These are phyloP conservation scores for Ramaria sp. DNA, from an alignment of 768 basidiomycete genomes.

Conservation along the genomic window DNA sequence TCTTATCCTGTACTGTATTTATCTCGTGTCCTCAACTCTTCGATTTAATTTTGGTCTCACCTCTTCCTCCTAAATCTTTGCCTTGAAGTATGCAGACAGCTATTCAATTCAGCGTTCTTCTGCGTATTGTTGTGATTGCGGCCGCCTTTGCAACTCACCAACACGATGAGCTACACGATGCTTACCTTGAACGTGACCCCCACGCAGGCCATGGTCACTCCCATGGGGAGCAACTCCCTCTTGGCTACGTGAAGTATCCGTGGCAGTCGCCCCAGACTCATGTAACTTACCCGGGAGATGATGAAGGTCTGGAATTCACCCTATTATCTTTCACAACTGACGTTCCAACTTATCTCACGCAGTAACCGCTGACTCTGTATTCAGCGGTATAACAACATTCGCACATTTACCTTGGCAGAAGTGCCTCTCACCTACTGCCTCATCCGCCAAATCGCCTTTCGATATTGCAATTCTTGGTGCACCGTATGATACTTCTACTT, in stretches of 20 bases:
- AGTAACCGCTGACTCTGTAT: conserved; percentile 72
- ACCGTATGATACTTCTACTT: conserved; percentile 66
- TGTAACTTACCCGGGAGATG: conserved; percentile 42
- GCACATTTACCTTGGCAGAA: conserved; percentile 79
- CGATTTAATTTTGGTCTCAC: neutral
- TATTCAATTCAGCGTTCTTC: conserved; percentile 17
- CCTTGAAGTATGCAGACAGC: conserved; percentile 8
- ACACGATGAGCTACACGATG: conserved; percentile 14
- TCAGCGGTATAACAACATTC: conserved; percentile 77
- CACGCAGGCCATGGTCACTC: conserved; percentile 25
- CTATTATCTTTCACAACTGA: too few relatives aligned
- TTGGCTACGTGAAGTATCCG: conserved; percentile 59
- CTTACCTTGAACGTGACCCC: neutral
- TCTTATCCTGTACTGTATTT: neutral
- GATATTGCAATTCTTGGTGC: conserved; percentile 81
- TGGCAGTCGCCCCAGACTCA: conserved; percentile 25
- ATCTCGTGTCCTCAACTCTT: neutral
- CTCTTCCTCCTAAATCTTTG: neutral
- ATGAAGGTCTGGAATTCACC: conserved; percentile 35
- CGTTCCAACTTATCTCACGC: neutral
- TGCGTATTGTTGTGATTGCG: conserved; percentile 19
- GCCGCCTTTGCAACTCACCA: neutral
- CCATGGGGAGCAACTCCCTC: conserved; percentile 41
- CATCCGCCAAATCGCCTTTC: conserved; percentile 33
- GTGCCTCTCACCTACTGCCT: conserved; percentile 53